Evolutionary conservation across 768 basidiomycete genomes (phyloP), one percentile per base, ranked within the genome.

Genomic region (Boletus insuetus): DNA sequence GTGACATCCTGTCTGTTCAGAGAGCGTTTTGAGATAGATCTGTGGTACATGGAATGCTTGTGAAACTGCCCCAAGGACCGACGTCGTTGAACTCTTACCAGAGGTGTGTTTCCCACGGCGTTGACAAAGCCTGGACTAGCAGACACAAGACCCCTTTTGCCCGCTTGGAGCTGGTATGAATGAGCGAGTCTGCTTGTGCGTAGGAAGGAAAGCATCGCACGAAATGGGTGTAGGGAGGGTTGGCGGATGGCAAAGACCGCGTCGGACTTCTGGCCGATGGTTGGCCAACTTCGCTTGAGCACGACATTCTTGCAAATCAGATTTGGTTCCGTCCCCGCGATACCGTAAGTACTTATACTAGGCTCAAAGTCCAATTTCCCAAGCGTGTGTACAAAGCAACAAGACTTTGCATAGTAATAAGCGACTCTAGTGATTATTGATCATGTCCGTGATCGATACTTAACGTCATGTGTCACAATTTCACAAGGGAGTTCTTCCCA

Each of bases 31-130:
- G 50, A 98, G 79, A 59, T 86, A 83, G 56, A 98, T 94, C 94
- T 97, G 24, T 29, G 26, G 9, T 17, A 68, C 4, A 19, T 34
- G 19, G 19, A n/a, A 2, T 16, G 35, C 10, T 24, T 6, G 40
- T 70, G 24, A 53, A 46, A 54, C 46, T 24, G 11, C 22, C n/a
- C 13, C 8, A 22, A 16, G 14, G 14, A 4, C 45, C 11, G 39
- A 37, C 10, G 34, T 35, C 3, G 8, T 31, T 19, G 14, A 43
- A 40, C 10, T 72, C 84, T 65, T 55, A 95, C 94, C 42, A 98
- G 76, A 53, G 96, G 96, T 0, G 96, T 98, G 73, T 94, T 94
- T 58, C 95, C 96, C 42, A 98, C 82, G 26, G 94, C 86, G 6
- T 87, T 92, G 11, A 82, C 83, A 73, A 98, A 94, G 44, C 95